Evolutionary conservation across 2,329 filamentous ascomycete genomes (phyloP).

Genomic region (Aspergillus ruber): DNA sequence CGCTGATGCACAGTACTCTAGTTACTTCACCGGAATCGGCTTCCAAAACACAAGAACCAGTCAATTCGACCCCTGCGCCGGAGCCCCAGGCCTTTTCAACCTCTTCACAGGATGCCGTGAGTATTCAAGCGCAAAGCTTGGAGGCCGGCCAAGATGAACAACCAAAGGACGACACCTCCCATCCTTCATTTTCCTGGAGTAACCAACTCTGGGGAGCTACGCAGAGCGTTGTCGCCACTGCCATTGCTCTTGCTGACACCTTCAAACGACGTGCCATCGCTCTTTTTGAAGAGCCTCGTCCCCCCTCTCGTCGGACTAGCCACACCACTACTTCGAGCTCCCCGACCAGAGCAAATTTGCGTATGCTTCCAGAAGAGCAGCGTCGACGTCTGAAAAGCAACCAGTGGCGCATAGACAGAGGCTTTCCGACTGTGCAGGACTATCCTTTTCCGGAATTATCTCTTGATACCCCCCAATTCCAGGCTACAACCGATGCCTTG

Average conservation of each 20-base stretch:
- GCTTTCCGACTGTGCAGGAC: conserved; percentile 5
- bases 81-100: neutral
- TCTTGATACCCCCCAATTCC: conserved; percentile 6
- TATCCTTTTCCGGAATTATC: conserved; percentile 13
- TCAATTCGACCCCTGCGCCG: neutral
- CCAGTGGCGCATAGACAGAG: conserved; percentile 10
- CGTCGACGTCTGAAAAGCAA: conserved; percentile 7
- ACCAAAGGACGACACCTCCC: neutral
- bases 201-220: conserved; percentile 1
- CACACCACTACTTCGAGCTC: conserved; percentile 1
- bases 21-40: neutral
- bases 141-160: neutral
- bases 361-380: conserved; percentile 10
- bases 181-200: conserved; percentile 2
- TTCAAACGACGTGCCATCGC: conserved; percentile 5
- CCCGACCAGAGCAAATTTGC: conserved; percentile 10
- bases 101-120: neutral
- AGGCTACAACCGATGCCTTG: neutral
- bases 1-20: neutral
- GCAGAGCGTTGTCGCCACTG: conserved; percentile 9
- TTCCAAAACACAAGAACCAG: neutral
- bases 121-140: neutral
- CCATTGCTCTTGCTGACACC: conserved; percentile 6
- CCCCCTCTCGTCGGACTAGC: neutral
- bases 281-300: conserved; percentile 2